Percentiles rank a stretch among this genome's conserved stretches.
Evolutionary conservation across 768 basidiomycete genomes (phyloP).

Genomic region (Lactarius psammicola): DNA sequence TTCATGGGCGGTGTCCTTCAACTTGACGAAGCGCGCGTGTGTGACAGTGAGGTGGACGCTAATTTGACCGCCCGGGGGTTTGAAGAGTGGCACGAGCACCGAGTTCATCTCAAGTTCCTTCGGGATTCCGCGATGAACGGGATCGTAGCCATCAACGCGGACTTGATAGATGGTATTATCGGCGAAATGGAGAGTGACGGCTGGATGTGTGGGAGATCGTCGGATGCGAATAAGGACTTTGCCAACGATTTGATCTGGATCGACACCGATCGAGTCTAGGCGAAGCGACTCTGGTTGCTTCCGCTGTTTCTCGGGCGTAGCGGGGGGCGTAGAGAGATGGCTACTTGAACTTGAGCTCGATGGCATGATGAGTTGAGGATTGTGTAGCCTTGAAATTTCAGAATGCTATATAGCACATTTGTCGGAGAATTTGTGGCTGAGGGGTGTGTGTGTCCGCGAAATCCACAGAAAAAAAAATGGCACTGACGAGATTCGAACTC

Average conservation of each 20-base stretch:
- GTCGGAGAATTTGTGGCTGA: slow-evolving; percentile 13
- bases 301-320: slow-evolving; percentile 14
- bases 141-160: slow-evolving; percentile 64
- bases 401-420: slow-evolving; percentile 15
- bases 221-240: slow-evolving; percentile 36
- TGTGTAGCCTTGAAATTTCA: slow-evolving; percentile 5
- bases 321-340: slow-evolving; percentile 11
- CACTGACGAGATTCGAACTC: slow-evolving; percentile 62
- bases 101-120: slow-evolving; percentile 58
- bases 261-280: slow-evolving; percentile 32
- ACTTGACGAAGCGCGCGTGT: slow-evolving; percentile 52
- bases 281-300: slow-evolving; percentile 24
- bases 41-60: slow-evolving; percentile 43
- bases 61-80: slow-evolving; percentile 35
- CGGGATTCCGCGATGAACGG: slow-evolving; percentile 53
- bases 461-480: slow-evolving; percentile 35
- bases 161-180: slow-evolving; percentile 42
- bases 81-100: slow-evolving; percentile 42
- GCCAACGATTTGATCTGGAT: slow-evolving; percentile 36
- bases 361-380: slow-evolving; percentile 3
- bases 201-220: slow-evolving; percentile 37
- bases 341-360: not conserved
- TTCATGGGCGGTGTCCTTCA: slow-evolving; percentile 60
- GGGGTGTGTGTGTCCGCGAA: not conserved
- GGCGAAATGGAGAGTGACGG: slow-evolving; percentile 39